Percentiles rank a stretch among this genome's conserved stretches.
Evolutionary conservation across 2,329 filamentous ascomycete species (phyloP).

Genomic region (Thermomyces lanuginosus): DNA sequence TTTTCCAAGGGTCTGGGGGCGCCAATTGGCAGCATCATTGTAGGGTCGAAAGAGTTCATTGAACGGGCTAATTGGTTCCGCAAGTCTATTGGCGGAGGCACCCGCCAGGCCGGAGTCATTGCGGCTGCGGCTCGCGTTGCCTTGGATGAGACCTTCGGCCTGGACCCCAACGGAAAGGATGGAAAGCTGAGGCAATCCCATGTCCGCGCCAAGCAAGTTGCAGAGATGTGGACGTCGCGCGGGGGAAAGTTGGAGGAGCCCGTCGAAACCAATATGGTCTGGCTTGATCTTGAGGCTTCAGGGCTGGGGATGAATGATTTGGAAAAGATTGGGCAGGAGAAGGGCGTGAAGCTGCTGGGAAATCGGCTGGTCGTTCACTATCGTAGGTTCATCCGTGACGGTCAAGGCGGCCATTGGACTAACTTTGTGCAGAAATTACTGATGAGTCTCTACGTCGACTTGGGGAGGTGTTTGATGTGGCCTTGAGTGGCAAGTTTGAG

Average conservation of each 20-base stretch:
- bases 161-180: conserved; percentile 39
- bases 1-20: conserved; percentile 73
- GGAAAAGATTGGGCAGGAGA: conserved; percentile 37
- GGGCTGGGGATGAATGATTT: conserved; percentile 39
- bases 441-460: conserved; percentile 45
- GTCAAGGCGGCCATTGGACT: conserved; percentile 8
- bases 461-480: conserved; percentile 37
- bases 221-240: conserved; percentile 47
- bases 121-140: conserved; percentile 60
- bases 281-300: conserved; percentile 54
- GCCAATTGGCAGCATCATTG: conserved; percentile 60
- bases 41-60: conserved; percentile 43
- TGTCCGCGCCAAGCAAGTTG: conserved; percentile 45
- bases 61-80: conserved; percentile 58
- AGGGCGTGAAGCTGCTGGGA: conserved; percentile 41
- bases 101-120: conserved; percentile 60
- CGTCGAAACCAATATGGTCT: conserved; percentile 84
- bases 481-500: conserved; percentile 17
- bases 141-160: conserved; percentile 61
- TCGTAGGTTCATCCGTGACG: conserved; percentile 23
- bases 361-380: conserved; percentile 53
- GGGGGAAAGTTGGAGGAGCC: conserved; percentile 54
- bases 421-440: conserved; percentile 39
- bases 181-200: conserved; percentile 48
- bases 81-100: conserved; percentile 65